These are phyloP conservation scores for Acanthamoeba triangularis DNA, from an alignment of 208 protist species.

Conservation along the genomic window DNA sequence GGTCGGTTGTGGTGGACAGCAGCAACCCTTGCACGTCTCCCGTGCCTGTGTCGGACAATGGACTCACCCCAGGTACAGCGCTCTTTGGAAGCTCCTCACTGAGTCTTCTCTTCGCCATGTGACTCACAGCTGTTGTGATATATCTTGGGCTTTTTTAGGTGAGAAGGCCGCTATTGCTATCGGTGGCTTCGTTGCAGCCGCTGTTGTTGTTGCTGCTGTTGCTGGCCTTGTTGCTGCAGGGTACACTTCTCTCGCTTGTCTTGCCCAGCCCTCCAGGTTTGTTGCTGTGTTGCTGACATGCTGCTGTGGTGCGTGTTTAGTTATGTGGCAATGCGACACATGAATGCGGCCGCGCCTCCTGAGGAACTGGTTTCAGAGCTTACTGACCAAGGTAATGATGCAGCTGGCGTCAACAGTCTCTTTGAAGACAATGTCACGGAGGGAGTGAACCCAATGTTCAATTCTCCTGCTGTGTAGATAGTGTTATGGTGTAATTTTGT, in stretches of 20 bases:
- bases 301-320: not conserved
- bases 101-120: not conserved
- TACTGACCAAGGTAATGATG: not conserved
- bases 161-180: not conserved
- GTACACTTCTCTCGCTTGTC: not conserved
- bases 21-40: not conserved
- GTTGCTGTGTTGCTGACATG: not conserved
- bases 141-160: not conserved
- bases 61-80: not conserved
- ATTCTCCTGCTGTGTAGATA: not conserved
- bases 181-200: not conserved
- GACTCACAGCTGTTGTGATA: not conserved
- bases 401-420: not conserved
- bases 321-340: not conserved
- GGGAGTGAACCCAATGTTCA: not conserved
- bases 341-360: not conserved
- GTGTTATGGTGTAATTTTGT: too few relatives aligned
- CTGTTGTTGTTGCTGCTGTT: not conserved
- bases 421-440: constrained; percentile 2
- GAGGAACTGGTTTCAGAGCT: not conserved
- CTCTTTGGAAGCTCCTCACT: not conserved
- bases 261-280: too few relatives aligned
- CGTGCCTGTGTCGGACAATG: not conserved
- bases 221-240: not conserved
- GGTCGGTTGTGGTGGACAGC: not conserved